phyloP scores from a whole-genome alignment of 2,329 filamentous ascomycete species.

The Dactylella cylindrospora region DNA sequence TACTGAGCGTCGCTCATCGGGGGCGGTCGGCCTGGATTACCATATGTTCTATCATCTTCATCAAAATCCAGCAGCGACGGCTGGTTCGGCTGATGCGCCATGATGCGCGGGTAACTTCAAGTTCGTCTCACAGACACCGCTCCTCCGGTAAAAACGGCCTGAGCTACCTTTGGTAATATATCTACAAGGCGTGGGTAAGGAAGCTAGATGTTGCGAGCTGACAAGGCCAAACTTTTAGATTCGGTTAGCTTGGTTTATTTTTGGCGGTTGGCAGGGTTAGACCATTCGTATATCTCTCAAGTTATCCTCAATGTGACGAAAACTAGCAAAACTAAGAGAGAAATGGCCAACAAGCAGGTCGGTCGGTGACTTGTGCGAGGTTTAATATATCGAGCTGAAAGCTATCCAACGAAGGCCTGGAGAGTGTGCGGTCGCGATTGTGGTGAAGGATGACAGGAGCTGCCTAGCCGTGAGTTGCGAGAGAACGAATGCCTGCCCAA shows the following conservation, averaged over 20 bases:
- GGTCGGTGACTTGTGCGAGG: too few species aligned
- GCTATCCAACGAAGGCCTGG: too few species aligned
- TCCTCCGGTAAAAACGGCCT: constrained; percentile 8
- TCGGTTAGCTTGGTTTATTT: constrained; percentile 31
- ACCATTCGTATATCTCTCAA: too few species aligned
- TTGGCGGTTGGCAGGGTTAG: too few species aligned
- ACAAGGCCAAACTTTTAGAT: constrained; percentile 24
- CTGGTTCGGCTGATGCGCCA: constrained; percentile 43
- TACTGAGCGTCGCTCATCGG: constrained; percentile 47
- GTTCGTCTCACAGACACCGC: constrained; percentile 25
- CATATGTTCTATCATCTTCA: constrained; percentile 48
- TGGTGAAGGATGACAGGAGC: too few species aligned
- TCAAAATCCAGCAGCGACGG: constrained; percentile 49
- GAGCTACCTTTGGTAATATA: constrained; percentile 1
- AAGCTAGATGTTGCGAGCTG: constrained; percentile 21
- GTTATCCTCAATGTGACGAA: too few species aligned
- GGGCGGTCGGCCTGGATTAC: constrained; percentile 48
- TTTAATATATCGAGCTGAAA: too few species aligned
- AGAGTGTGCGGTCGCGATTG: too few species aligned
- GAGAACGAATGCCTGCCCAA: too few species aligned
- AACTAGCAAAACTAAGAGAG: too few species aligned
- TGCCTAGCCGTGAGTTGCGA: too few species aligned
- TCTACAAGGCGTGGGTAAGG: constrained; percentile 2
- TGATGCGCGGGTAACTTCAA: constrained; percentile 39
- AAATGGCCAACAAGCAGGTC: too few species aligned